phyloP scores from a whole-genome alignment of 164 flowering plant species.

The Protea cynaroides region DNA sequence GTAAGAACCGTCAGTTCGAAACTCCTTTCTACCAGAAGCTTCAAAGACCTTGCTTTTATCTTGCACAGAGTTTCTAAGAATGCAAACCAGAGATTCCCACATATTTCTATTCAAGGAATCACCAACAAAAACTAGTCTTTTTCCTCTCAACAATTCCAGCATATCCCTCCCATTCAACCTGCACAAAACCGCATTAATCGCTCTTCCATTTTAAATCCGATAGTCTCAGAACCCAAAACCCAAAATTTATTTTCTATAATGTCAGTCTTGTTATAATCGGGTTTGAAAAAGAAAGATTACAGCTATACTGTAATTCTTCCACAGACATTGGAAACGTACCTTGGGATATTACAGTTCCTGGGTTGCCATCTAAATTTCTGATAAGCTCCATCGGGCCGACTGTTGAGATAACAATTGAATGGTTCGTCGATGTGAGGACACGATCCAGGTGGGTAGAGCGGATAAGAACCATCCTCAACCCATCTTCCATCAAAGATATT shows the following conservation, averaged over 20 bases:
- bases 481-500: conserved; percentile 79
- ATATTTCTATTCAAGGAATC: conserved; percentile 54
- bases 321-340: conserved; percentile 45
- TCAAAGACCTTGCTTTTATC: conserved; percentile 35
- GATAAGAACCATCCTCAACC: conserved; percentile 83
- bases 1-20: conserved; percentile 29
- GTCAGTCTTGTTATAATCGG: too few species aligned
- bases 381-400: conserved; percentile 66
- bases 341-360: conserved; percentile 66
- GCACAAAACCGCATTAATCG: not conserved
- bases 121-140: conserved; percentile 41
- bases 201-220: too few species aligned
- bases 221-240: not conserved
- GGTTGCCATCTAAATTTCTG: conserved; percentile 85
- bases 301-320: too few species aligned
- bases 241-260: not conserved
- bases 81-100: conserved; percentile 56
- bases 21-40: conserved; percentile 31
- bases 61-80: conserved; percentile 29
- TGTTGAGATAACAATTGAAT: conserved; percentile 70
- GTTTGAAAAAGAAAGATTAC: too few species aligned
- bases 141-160: conserved; percentile 40
- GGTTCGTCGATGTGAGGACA: conserved; percentile 79
- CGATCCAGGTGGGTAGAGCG: conserved; percentile 74
- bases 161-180: conserved; percentile 36